These are phyloP conservation scores for Cinnamomum micranthum DNA, from an alignment of 164 flowering plant species.

Conservation along the genomic window DNA sequence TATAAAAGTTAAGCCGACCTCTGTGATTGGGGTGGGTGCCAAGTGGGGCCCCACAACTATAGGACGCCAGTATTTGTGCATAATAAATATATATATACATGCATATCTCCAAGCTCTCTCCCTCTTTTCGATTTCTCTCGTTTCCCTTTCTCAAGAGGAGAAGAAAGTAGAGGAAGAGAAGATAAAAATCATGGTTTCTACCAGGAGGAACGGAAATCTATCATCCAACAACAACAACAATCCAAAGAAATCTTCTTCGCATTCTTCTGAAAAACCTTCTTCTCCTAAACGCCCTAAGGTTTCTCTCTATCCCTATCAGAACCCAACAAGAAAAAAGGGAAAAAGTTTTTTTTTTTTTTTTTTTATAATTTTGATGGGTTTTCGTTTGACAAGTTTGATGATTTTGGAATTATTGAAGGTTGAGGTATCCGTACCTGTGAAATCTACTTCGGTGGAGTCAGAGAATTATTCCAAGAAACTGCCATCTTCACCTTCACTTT, in stretches of 20 bases:
- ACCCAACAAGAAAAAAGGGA: neutral
- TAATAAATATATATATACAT: no score
- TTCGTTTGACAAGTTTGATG: neutral
- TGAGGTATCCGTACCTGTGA: slow-evolving; percentile 36
- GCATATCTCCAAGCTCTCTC: no score
- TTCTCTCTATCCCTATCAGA: no score
- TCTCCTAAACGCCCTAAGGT: slow-evolving; percentile 88
- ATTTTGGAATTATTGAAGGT: slow-evolving; percentile 24
- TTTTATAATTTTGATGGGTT: neutral
- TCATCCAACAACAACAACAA: slow-evolving; percentile 38
- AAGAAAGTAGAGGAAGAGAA: no score
- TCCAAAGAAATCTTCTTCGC: slow-evolving; percentile 47
- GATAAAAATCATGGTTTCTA: slow-evolving; percentile 59
- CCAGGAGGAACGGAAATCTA: slow-evolving; percentile 77
- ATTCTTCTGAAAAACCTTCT: slow-evolving; percentile 44
- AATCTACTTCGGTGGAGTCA: slow-evolving; percentile 34
- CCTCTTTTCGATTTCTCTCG: no score
- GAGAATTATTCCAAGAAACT: slow-evolving; percentile 50
- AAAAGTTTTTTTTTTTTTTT: neutral
- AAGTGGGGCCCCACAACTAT: no score
- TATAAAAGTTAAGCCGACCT: no score
- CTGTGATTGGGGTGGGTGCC: no score
- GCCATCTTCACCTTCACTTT: neutral
- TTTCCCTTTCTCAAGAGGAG: no score
- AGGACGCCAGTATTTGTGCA: no score